Percentiles rank a stretch among this genome's conserved stretches.
These are phyloP conservation scores for Isatis lusitanica DNA, from an alignment of 441 rosid genomes.

Conservation along the genomic window DNA sequence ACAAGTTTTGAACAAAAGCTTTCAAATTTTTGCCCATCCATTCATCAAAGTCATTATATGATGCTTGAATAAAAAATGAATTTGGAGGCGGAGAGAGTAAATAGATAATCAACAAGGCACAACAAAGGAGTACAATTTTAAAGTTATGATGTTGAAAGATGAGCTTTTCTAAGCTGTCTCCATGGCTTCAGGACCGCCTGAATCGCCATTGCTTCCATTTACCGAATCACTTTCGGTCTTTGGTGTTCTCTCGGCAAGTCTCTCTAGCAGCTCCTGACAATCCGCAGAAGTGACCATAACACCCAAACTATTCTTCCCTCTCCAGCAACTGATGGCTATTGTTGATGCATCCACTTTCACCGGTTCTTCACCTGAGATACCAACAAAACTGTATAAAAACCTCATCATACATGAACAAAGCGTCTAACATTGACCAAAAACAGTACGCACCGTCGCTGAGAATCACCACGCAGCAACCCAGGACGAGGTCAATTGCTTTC, in stretches of 20 bases:
- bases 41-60: not conserved
- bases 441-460: constrained; percentile 52
- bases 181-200: constrained; percentile 17
- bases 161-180: constrained; percentile 23
- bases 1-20: not conserved
- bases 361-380: constrained; percentile 27
- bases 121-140: not conserved
- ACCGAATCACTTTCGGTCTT: not conserved
- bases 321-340: constrained; percentile 92
- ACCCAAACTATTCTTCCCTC: constrained; percentile 71
- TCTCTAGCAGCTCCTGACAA: constrained; percentile 81
- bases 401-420: not conserved
- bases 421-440: not conserved
- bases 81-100: not conserved
- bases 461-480: constrained; percentile 84
- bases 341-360: constrained; percentile 49
- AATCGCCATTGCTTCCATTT: constrained; percentile 15
- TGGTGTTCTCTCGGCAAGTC: constrained; percentile 46
- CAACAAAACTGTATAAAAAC: constrained; percentile 1
- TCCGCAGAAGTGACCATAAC: constrained; percentile 90
- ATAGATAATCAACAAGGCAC: not conserved
- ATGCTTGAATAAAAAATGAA: not conserved
- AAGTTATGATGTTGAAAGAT: not conserved
- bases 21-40: not conserved
- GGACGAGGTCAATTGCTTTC: constrained; percentile 62